phyloP scores from a whole-genome alignment of 2,329 filamentous ascomycete genomes.

The Didymellaceae sp. region DNA sequence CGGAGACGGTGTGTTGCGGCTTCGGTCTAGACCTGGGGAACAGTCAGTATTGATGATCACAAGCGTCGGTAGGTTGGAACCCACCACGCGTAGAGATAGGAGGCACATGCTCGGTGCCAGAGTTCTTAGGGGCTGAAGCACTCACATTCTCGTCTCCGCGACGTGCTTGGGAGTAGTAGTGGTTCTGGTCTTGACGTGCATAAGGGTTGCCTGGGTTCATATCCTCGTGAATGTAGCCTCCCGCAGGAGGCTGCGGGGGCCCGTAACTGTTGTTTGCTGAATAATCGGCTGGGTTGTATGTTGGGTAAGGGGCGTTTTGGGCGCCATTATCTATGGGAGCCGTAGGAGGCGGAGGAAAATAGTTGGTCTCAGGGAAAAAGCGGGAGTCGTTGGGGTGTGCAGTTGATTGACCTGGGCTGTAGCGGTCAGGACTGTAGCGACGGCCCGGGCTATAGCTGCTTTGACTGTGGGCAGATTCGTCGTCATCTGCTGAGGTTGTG shows the following conservation, averaged over 20 bases:
- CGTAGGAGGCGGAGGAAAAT: constrained; percentile 57
- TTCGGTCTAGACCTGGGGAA: constrained; percentile 26
- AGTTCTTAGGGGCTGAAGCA: constrained; percentile 47
- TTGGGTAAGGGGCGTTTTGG: constrained; percentile 37
- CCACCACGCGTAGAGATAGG: constrained; percentile 22
- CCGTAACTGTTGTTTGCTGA: constrained; percentile 35
- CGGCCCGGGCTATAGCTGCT: constrained; percentile 39
- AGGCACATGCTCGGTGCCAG: constrained; percentile 26
- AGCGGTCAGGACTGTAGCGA: constrained; percentile 25
- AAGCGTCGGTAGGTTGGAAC: constrained; percentile 22
- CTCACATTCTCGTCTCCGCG: constrained; percentile 58
- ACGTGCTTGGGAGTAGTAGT: constrained; percentile 46
- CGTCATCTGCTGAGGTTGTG: constrained; percentile 37
- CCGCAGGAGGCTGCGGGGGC: constrained; percentile 35
- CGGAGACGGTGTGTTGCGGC: constrained; percentile 5
- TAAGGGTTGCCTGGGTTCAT: constrained; percentile 38
- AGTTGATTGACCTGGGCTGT: constrained; percentile 42
- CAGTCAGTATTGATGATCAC: constrained; percentile 30
- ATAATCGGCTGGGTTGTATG: constrained; percentile 55
- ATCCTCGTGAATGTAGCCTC: constrained; percentile 38
- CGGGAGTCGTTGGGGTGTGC: constrained; percentile 41
- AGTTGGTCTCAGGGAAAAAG: constrained; percentile 55
- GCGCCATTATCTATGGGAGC: constrained; percentile 36
- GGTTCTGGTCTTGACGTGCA: constrained; percentile 30
- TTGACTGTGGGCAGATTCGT: constrained; percentile 46